Conservation (phyloP, 2,329 filamentous ascomycete species). For the Fusarium euwallaceae region DNA sequence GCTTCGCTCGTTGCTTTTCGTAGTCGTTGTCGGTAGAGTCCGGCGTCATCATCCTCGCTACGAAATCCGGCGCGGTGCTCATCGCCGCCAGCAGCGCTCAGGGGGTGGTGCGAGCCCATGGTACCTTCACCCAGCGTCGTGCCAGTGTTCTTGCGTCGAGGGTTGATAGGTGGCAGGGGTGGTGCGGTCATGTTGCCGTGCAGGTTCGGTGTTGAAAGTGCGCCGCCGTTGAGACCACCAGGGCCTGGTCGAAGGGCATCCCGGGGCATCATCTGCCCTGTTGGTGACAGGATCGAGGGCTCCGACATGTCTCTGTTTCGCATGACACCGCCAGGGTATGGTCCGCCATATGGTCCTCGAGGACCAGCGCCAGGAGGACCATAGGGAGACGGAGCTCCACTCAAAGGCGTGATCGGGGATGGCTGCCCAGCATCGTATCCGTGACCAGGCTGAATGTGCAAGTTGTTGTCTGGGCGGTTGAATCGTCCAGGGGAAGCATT, state of each 20-base stretch:
- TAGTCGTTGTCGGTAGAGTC: slow-evolving; percentile 55
- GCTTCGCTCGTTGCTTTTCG: slow-evolving; percentile 60
- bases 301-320: slow-evolving; percentile 65
- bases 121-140: slow-evolving; percentile 48
- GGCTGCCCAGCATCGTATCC: slow-evolving; percentile 57
- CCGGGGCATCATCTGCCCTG: slow-evolving; percentile 59
- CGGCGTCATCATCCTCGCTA: slow-evolving; percentile 57
- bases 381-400: slow-evolving; percentile 31
- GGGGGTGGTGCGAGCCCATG: slow-evolving; percentile 37
- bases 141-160: slow-evolving; percentile 62
- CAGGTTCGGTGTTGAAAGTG: slow-evolving; percentile 55
- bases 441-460: slow-evolving; percentile 33
- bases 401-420: slow-evolving; percentile 59
- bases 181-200: slow-evolving; percentile 56
- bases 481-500: slow-evolving; percentile 40
- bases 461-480: slow-evolving; percentile 40
- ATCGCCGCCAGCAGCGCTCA: slow-evolving; percentile 35
- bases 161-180: slow-evolving; percentile 71
- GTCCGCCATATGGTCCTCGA: slow-evolving; percentile 28
- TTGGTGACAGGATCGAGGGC: slow-evolving; percentile 62
- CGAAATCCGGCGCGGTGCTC: slow-evolving; percentile 50
- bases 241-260: slow-evolving; percentile 52
- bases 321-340: slow-evolving; percentile 49
- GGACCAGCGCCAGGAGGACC: slow-evolving; percentile 27
- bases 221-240: slow-evolving; percentile 51